A percentile compares a stretch with the other conserved stretches of the same genome.
Conservation (phyloP, 2,329 filamentous ascomycete species). For the Monosporascus sp. region DNA sequence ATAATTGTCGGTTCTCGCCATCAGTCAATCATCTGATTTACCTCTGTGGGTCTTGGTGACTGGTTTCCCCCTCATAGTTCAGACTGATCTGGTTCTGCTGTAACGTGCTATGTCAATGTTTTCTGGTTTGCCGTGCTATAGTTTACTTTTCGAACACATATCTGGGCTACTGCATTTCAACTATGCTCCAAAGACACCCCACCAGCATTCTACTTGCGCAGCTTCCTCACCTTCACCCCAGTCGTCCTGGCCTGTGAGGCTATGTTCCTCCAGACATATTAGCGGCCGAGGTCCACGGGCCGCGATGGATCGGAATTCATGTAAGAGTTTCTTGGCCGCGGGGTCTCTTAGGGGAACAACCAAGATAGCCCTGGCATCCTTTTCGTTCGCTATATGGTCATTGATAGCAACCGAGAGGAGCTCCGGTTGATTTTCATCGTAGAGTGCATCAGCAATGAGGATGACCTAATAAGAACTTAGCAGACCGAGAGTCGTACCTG, state of each 20-base stretch:
- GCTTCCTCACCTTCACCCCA: conserved; percentile 55
- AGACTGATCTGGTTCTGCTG: too few species aligned
- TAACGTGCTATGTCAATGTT: background rate
- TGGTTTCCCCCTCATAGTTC: too few species aligned
- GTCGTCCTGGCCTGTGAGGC: conserved; percentile 65
- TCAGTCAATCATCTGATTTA: too few species aligned
- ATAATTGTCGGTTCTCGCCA: too few species aligned
- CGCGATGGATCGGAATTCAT: conserved; percentile 60
- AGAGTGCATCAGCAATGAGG: conserved; percentile 80
- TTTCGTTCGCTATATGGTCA: conserved; percentile 55
- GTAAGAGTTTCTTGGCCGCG: conserved; percentile 57
- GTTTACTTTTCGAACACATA: background rate
- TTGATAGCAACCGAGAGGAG: conserved; percentile 68
- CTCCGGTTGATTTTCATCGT: conserved; percentile 74
- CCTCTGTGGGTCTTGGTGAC: too few species aligned
- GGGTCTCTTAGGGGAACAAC: conserved; percentile 77
- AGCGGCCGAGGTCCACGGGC: conserved; percentile 38
- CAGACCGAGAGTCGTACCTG: background rate
- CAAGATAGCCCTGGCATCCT: conserved; percentile 62
- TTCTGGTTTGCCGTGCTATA: background rate
- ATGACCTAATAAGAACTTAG: conserved; percentile 50
- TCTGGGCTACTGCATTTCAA: too few species aligned
- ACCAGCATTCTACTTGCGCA: conserved; percentile 58
- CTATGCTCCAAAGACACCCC: conserved; percentile 51
- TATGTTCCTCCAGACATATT: conserved; percentile 53